Evolutionary conservation across 768 basidiomycete species (phyloP).

Genomic region (Mrakia frigida): DNA sequence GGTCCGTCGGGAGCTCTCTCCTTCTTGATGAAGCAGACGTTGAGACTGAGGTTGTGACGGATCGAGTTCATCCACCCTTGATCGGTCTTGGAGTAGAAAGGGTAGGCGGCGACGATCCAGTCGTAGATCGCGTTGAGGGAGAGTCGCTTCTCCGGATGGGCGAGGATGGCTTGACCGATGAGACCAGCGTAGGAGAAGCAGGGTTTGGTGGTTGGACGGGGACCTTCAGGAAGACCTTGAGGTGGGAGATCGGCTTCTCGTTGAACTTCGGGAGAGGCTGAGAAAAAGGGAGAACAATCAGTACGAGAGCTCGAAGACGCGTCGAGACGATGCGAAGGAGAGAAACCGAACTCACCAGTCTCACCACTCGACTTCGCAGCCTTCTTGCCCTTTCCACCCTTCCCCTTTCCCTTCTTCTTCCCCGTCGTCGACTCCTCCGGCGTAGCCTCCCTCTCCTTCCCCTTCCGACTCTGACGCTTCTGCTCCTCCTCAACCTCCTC

Average conservation of each 20-base stretch:
- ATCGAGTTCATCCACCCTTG: slow-evolving; percentile 66
- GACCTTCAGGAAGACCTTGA: slow-evolving; percentile 66
- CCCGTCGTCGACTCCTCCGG: neutral
- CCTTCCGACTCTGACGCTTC: neutral
- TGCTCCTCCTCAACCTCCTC: neutral
- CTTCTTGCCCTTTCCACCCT: neutral
- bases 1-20: slow-evolving; percentile 49
- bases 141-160: slow-evolving; percentile 73
- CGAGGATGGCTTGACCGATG: slow-evolving; percentile 88
- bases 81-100: slow-evolving; percentile 86
- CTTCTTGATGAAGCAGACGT: slow-evolving; percentile 37
- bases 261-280: neutral
- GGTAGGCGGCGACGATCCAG: slow-evolving; percentile 90
- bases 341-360: neutral
- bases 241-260: slow-evolving; percentile 38
- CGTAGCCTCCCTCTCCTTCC: neutral
- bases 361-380: neutral
- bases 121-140: slow-evolving; percentile 94
- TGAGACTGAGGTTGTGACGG: slow-evolving; percentile 45
- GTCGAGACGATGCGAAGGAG: neutral
- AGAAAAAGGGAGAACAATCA: neutral
- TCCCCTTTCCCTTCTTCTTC: slow-evolving; percentile 12
- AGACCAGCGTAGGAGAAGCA: slow-evolving; percentile 88
- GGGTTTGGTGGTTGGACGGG: slow-evolving; percentile 73
- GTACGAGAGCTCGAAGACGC: neutral